Evolutionary conservation across 805 yeast species (phyloP), one percentile per base, ranked within the genome.

Genomic region (Metschnikowia santaceciliae): DNA sequence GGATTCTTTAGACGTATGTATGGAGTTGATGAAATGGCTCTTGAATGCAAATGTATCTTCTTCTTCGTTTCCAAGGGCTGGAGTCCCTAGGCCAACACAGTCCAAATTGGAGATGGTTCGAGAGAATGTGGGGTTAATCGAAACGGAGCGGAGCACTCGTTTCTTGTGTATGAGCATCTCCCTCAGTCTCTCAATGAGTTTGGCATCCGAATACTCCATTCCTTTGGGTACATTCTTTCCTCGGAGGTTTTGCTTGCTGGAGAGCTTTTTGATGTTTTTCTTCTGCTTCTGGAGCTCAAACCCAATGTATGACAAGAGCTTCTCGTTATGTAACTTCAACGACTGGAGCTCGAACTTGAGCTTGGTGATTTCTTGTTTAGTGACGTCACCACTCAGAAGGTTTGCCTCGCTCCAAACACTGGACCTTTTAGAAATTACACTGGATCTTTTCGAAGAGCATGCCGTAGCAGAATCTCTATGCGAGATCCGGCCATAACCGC

Each of bases 241-340:
- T 32, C 63, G 57, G 39, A 65, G 59, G 10, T 71, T 67, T 56
- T 72, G 73, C 50, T 69, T 69, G 51, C 70, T 69, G 7, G 72
- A 64, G 43, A 71, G 63, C 52, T 69, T 70, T 56, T 66, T 70
- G 54, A 72, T 73, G 63, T 64, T 71, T 55, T 66, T 70, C 64
- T 68, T 73, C 50, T 73, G 75, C 52, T 78, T 76, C 57, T 80
- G 84, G 44, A 79, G 65, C 53, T 79, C 76, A 54, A 79, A 80
- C 8, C 84, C 84, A 61, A 80, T 80, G 58, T 79, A 80, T 35
- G 83, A 78, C 50, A 78, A 68, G 35, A 80, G 67, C 58, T 80
- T 80, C 50, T 80, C 85, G 60, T 79, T 80, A 59, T 80, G 83
- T 48, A 80, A 62, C 54, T 76, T 74, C 53, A 80, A 64, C 8